Percentiles rank a stretch among this genome's conserved stretches.
Evolutionary conservation across 2,329 filamentous ascomycete species (phyloP).

Genomic region (Fusarium subtropicale): DNA sequence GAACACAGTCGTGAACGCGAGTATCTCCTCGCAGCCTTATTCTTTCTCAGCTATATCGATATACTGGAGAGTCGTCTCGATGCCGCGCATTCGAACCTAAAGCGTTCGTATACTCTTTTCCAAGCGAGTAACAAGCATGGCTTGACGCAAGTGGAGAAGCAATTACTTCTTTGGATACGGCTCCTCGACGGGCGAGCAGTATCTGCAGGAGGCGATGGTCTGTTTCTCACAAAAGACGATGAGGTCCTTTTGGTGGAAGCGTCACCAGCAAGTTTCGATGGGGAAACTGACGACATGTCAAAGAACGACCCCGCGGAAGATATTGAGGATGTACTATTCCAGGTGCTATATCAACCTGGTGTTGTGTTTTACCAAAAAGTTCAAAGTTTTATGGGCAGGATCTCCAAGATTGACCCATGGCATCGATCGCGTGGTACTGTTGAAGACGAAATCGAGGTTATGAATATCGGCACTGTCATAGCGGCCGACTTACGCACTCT

Average conservation of each 20-base stretch:
- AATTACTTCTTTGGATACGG: conserved; percentile 65
- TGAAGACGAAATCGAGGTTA: conserved; percentile 68
- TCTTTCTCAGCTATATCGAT: conserved; percentile 67
- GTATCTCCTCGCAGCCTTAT: conserved; percentile 62
- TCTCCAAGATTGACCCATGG: conserved; percentile 68
- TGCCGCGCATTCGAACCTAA: conserved; percentile 62
- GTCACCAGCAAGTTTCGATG: conserved; percentile 55
- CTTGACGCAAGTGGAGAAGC: conserved; percentile 57
- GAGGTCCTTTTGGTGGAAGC: conserved; percentile 59
- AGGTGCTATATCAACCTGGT: conserved; percentile 66
- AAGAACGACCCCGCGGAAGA: conserved; percentile 48
- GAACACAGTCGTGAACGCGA: conserved; percentile 53
- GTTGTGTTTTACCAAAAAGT: conserved; percentile 69
- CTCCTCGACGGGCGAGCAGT: conserved; percentile 67
- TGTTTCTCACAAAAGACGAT: conserved; percentile 62
- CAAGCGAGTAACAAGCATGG: conserved; percentile 54
- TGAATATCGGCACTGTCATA: conserved; percentile 65
- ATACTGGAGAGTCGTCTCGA: conserved; percentile 57
- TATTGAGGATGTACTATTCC: conserved; percentile 64
- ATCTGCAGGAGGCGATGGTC: conserved; percentile 66
- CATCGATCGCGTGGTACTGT: conserved; percentile 67
- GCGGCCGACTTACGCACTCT: conserved; percentile 62
- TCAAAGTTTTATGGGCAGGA: conserved; percentile 67
- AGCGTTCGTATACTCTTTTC: conserved; percentile 61
- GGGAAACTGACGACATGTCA: conserved; percentile 44